phyloP scores from a whole-genome alignment of 1,284 basidiomycete species.

The Sanguinoderma infundibulare region DNA sequence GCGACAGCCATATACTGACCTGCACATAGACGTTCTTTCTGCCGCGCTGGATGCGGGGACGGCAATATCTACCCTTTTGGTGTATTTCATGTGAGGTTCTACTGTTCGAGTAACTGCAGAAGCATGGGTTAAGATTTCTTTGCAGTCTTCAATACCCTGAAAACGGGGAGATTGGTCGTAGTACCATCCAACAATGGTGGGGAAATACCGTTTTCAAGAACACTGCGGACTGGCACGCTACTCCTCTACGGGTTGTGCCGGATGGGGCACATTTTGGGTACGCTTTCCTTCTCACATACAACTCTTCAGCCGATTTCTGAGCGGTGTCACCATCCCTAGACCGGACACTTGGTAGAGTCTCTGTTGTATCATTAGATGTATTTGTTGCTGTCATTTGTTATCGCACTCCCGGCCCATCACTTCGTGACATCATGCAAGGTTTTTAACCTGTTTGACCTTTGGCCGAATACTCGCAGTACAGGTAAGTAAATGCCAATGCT shows the following conservation, averaged over 20 bases:
- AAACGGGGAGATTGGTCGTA: slow-evolving; percentile 47
- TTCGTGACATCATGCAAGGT: not conserved
- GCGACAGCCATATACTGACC: not conserved
- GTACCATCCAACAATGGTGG: slow-evolving; percentile 44
- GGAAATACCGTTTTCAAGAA: slow-evolving; percentile 45
- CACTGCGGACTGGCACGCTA: slow-evolving; percentile 38
- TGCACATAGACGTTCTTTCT: slow-evolving; percentile 47
- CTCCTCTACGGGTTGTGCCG: slow-evolving; percentile 30
- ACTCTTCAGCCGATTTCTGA: not conserved
- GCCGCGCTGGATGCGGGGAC: slow-evolving; percentile 56
- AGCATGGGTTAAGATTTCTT: not conserved
- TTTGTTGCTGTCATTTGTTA: slow-evolving; percentile 18
- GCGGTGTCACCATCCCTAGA: not conserved
- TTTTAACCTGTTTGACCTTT: not conserved
- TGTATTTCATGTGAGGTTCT: slow-evolving; percentile 47
- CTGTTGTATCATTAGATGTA: slow-evolving; percentile 27
- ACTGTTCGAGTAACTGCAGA: not conserved
- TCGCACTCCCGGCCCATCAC: not conserved
- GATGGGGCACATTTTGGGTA: slow-evolving; percentile 39
- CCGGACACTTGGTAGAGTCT: slow-evolving; percentile 24
- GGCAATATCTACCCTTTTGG: slow-evolving; percentile 46
- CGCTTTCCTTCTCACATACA: slow-evolving; percentile 5
- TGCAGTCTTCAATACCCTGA: slow-evolving; percentile 46
- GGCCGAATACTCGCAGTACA: not conserved
- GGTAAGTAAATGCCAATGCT: too few species aligned